Evolutionary conservation across 495 filamentous ascomycete genomes (phyloP).

Genomic region (Hypoxylon lienhwacheense): DNA sequence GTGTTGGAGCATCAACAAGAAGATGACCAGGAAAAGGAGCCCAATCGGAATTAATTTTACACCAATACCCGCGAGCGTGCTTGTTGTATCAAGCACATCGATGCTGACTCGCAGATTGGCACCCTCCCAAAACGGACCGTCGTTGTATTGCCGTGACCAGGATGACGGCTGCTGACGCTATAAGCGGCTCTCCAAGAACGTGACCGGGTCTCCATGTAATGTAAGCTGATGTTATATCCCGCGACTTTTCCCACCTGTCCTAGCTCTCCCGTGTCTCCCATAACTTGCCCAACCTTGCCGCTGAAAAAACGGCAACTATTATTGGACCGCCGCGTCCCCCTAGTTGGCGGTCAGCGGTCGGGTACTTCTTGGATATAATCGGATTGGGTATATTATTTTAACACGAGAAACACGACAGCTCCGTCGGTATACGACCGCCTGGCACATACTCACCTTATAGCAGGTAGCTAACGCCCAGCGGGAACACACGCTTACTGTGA

Average conservation of each 20-base stretch:
- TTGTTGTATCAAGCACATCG: slow-evolving; percentile 12
- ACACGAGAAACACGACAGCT: slow-evolving; percentile 2
- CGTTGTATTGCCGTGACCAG: slow-evolving; percentile 22
- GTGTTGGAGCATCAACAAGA: slow-evolving; percentile 16
- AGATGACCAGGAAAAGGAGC: slow-evolving; percentile 1
- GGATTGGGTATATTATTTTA: slow-evolving; percentile 7
- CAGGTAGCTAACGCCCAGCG: background rate
- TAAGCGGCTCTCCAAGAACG: slow-evolving; percentile 24
- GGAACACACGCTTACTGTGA: too few relatives aligned
- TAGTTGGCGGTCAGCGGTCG: slow-evolving; percentile 18
- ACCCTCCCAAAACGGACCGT: slow-evolving; percentile 22
- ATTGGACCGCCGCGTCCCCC: slow-evolving; percentile 7
- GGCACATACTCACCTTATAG: slow-evolving; percentile 8
- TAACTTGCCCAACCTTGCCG: slow-evolving; percentile 8
- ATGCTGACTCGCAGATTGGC: slow-evolving; percentile 33
- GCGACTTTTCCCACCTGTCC: slow-evolving; percentile 22
- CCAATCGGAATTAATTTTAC: slow-evolving; percentile 17
- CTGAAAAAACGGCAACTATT: slow-evolving; percentile 13
- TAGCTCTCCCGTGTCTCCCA: background rate
- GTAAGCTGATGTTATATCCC: slow-evolving; percentile 36
- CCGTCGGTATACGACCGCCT: slow-evolving; percentile 2
- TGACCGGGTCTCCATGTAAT: slow-evolving; percentile 26
- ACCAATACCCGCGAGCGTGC: slow-evolving; percentile 1
- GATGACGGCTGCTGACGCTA: slow-evolving; percentile 29
- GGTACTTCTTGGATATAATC: slow-evolving; percentile 1